Evolutionary conservation across 371 early-diverging fungal species (phyloP).

Genomic region (Lichtheimia ornata): DNA sequence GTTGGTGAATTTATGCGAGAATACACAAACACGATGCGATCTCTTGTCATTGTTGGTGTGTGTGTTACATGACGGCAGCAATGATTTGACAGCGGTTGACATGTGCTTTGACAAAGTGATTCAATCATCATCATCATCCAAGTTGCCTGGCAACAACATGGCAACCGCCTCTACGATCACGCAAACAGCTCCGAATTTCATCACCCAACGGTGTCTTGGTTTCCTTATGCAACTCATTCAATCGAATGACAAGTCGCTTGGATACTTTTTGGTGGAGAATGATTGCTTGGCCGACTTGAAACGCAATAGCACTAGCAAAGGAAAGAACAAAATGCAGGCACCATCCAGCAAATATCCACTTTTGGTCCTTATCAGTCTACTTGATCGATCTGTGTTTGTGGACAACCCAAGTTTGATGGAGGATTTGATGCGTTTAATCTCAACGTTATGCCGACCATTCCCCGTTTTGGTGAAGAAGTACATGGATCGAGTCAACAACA

Average conservation of each 20-base stretch:
- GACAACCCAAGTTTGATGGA: conserved; percentile 82
- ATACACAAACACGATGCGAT: conserved; percentile 84
- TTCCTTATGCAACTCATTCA: conserved; percentile 73
- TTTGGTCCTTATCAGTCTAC: conserved; percentile 77
- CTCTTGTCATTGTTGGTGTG: conserved; percentile 84
- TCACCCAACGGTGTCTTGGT: conserved; percentile 87
- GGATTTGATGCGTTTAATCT: conserved; percentile 82
- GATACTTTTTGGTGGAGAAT: conserved; percentile 76
- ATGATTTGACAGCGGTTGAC: conserved; percentile 77
- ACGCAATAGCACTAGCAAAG: conserved; percentile 55
- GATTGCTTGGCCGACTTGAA: conserved; percentile 61
- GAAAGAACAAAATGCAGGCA: conserved; percentile 66
- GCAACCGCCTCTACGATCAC: conserved; percentile 26
- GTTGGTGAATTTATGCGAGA: conserved; percentile 88
- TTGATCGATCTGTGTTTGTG: conserved; percentile 82
- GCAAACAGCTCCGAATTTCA: conserved; percentile 77
- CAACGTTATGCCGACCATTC: conserved; percentile 74
- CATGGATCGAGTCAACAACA: conserved; percentile 40
- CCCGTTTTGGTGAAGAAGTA: conserved; percentile 56
- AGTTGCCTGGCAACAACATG: conserved; percentile 33
- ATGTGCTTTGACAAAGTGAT: conserved; percentile 63
- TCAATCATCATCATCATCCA: conserved; percentile 65
- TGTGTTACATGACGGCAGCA: conserved; percentile 82
- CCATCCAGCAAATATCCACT: conserved; percentile 79
- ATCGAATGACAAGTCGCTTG: conserved; percentile 65